Conservation (phyloP, 768 basidiomycete species). For the Hypsizygus marmoreus region DNA sequence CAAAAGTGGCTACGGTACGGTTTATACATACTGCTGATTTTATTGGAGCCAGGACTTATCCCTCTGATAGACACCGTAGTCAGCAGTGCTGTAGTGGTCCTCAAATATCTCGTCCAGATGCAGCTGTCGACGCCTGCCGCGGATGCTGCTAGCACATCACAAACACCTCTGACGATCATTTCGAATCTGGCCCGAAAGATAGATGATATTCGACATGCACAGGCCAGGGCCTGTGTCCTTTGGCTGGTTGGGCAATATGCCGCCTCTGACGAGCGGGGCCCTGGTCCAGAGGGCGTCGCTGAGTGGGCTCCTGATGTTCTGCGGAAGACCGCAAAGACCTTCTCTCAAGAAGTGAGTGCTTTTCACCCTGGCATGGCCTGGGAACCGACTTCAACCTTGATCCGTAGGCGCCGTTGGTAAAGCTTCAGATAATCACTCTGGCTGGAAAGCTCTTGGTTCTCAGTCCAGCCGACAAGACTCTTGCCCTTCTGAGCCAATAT, state of each 20-base stretch:
- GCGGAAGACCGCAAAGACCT: slow-evolving; percentile 74
- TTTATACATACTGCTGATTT: not conserved
- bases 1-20: slow-evolving; percentile 70
- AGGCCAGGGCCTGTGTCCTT: slow-evolving; percentile 83
- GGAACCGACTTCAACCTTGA: slow-evolving; percentile 1
- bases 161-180: slow-evolving; percentile 67
- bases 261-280: slow-evolving; percentile 33
- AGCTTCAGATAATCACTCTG: slow-evolving; percentile 84
- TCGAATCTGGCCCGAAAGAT: slow-evolving; percentile 74
- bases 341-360: slow-evolving; percentile 63
- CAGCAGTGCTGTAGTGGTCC: slow-evolving; percentile 78
- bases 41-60: not conserved
- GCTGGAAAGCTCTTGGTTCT: slow-evolving; percentile 82
- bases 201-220: slow-evolving; percentile 76
- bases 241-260: slow-evolving; percentile 95
- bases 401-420: slow-evolving; percentile 61
- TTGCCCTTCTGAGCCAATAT: slow-evolving; percentile 65
- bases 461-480: slow-evolving; percentile 49
- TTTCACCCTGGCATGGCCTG: not conserved
- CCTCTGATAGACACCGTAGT: slow-evolving; percentile 65
- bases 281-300: slow-evolving; percentile 57
- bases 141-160: slow-evolving; percentile 25
- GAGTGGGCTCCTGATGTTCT: slow-evolving; percentile 90
- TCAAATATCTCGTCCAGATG: slow-evolving; percentile 81
- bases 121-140: slow-evolving; percentile 45